These are phyloP conservation scores for Paraurostyla sp. DNA, from an alignment of 73 alveolate genomes.

Conservation along the genomic window DNA sequence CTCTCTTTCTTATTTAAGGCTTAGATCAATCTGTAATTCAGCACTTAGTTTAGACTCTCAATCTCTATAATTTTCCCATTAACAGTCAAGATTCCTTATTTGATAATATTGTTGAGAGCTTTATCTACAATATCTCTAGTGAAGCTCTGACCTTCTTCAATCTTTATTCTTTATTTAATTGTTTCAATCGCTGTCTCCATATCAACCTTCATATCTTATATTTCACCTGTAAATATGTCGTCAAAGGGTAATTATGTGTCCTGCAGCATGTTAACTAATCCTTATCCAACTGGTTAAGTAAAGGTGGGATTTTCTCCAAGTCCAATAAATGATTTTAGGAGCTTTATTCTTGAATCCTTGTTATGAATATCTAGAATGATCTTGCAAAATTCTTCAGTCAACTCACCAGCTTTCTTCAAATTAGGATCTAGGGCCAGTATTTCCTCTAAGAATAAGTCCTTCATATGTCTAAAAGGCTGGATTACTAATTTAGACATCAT, in stretches of 20 bases:
- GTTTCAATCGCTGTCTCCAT: background rate
- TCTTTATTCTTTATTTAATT: background rate
- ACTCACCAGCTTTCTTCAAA: constrained; percentile 25
- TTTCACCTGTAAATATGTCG: constrained; percentile 44
- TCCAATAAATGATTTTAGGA: constrained; percentile 1
- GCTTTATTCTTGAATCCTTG: constrained; percentile 42
- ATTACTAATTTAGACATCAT: constrained; percentile 47
- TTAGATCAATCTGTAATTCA: background rate
- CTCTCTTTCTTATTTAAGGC: background rate
- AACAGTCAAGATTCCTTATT: background rate
- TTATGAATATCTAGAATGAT: constrained; percentile 17
- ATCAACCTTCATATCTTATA: background rate
- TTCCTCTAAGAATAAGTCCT: constrained; percentile 42
- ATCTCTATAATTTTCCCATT: background rate
- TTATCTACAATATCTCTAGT: background rate
- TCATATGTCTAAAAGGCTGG: constrained; percentile 17
- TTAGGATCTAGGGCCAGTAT: background rate
- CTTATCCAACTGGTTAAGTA: constrained; percentile 35
- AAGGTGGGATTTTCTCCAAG: constrained; percentile 1
- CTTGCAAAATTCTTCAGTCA: constrained; percentile 22
- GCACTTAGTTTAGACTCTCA: background rate
- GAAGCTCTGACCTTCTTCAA: background rate
- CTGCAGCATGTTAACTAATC: constrained; percentile 4
- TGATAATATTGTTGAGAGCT: background rate
- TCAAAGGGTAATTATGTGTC: constrained; percentile 46